phyloP scores from a whole-genome alignment of 805 yeast species.

The Suhomyces sp. region DNA sequence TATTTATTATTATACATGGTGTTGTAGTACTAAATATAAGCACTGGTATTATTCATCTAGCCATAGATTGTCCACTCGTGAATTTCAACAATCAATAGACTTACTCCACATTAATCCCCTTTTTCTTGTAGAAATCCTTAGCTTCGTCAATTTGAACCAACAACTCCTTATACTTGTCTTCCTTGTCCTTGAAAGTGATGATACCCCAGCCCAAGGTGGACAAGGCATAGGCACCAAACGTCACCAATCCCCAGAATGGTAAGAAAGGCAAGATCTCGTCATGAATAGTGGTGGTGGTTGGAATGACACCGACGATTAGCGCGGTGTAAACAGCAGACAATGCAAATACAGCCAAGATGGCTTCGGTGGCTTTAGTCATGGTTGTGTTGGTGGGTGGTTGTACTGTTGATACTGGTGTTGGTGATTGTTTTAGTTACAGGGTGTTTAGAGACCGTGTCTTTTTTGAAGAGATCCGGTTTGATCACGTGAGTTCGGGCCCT shows the following conservation, averaged over 20 bases:
- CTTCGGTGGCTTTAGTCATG: constrained; percentile 71
- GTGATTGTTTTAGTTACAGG: too few relatives aligned
- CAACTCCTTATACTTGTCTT: constrained; percentile 63
- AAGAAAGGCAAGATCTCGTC: constrained; percentile 60
- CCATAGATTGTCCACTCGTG: too few relatives aligned
- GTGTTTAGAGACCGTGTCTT: constrained; percentile 4
- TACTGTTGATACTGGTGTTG: too few relatives aligned
- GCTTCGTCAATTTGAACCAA: constrained; percentile 61
- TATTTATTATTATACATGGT: too few relatives aligned
- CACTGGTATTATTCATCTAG: too few relatives aligned
- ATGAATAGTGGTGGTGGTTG: constrained; percentile 48
- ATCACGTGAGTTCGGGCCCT: too few relatives aligned
- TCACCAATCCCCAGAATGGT: constrained; percentile 69
- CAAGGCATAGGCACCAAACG: constrained; percentile 68
- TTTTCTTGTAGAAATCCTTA: constrained; percentile 51
- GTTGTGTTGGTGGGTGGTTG: constrained; percentile 2
- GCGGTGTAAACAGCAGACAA: constrained; percentile 55
- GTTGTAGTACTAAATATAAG: too few relatives aligned
- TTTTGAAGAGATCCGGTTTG: too few relatives aligned
- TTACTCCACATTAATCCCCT: constrained; percentile 54
- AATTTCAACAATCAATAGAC: too few relatives aligned
- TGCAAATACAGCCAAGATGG: constrained; percentile 46
- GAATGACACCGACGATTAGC: constrained; percentile 51
- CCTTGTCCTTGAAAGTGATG: constrained; percentile 67
- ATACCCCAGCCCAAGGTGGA: constrained; percentile 70